These are phyloP conservation scores for Dicorynia guianensis DNA, from an alignment of 306 rosid genomes.

Conservation along the genomic window DNA sequence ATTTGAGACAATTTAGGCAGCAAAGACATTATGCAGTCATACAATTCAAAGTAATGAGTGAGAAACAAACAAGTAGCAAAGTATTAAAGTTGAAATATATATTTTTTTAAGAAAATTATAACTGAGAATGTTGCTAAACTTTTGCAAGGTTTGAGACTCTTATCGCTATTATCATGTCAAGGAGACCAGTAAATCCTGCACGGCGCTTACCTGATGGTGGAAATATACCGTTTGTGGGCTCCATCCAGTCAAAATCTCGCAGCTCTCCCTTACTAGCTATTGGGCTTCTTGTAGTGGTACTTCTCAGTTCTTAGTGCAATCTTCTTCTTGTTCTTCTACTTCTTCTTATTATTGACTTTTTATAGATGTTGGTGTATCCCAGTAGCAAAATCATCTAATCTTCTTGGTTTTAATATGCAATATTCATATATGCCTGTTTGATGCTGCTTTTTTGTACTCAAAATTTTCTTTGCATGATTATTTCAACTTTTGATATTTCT, in stretches of 20 bases:
- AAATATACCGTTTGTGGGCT: constrained; percentile 70
- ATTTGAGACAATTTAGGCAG: constrained; percentile 7
- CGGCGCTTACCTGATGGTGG: constrained; percentile 80
- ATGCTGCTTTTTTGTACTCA: constrained; percentile 1
- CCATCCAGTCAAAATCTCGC: constrained; percentile 77
- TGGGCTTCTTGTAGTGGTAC: constrained; percentile 86
- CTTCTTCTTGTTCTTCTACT: neutral
- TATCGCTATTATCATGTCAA: constrained; percentile 72
- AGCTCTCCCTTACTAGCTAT: constrained; percentile 80
- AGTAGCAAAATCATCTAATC: neutral
- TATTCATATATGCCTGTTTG: constrained; percentile 5
- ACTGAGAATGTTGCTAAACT: constrained; percentile 26
- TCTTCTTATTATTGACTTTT: no score
- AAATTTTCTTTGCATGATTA: neutral
- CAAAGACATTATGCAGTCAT: neutral
- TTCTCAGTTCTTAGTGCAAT: constrained; percentile 24
- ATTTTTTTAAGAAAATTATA: constrained; percentile 35
- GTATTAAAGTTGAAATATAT: constrained; percentile 6
- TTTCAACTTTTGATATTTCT: no score
- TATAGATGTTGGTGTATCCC: neutral
- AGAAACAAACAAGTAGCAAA: constrained; percentile 3
- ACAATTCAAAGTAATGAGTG: constrained; percentile 6
- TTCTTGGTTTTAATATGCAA: constrained; percentile 31
- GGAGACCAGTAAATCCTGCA: constrained; percentile 89
- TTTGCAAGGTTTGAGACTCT: constrained; percentile 54